Evolutionary conservation across 257 asterid species (phyloP), one percentile per base, ranked within the genome.

Genomic region (Fraxinus anomala): DNA sequence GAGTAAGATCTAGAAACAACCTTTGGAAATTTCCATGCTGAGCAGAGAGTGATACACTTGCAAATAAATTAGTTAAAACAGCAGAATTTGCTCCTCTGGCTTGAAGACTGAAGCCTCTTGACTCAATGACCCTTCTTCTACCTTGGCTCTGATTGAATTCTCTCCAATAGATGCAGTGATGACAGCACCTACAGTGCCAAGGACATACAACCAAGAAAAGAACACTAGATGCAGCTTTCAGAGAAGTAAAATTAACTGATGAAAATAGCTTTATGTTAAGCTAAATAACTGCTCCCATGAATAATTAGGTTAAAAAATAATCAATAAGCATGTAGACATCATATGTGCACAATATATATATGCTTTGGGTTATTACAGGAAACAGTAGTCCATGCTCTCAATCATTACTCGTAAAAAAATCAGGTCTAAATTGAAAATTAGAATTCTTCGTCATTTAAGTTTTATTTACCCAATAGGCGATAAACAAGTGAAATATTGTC

Each of bases 21-120:
- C 86, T 91, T 68, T 90, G 96, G 88, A 93, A 93, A 82, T 88
- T 88, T 77, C 97, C 97, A 72, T 85, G 83, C 77, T 93, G 97
- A 24, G 92, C 92, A 12, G 90, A 86, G 76, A 91, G 83, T 36
- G 92, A 87, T 72, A 86, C 80, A 36, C 91, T 75, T 31, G 90
- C 92, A 87, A 89, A 90, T 54, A 84, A 36, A 82, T 93, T 96
- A 75, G 96, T 90, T 65, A 85, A 80, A 82, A 87, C 40, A 73
- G 89, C 79, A 80, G 89, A 82, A 74, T 88, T 88, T 70, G 70
- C 77, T 78, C 89, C 88, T 74, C 74, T 84, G 81, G 87, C 79
- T 28, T 36, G 85, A 70, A 89, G 83, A 39, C 80, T 59, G 33
- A 70, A 81, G 69, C 74, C 81, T 68, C 78, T 77, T 17, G 72